Evolutionary conservation across 2,329 filamentous ascomycete species (phyloP), one percentile per base, ranked within the genome.

Genomic region (Colletotrichum lindemuthianum): DNA sequence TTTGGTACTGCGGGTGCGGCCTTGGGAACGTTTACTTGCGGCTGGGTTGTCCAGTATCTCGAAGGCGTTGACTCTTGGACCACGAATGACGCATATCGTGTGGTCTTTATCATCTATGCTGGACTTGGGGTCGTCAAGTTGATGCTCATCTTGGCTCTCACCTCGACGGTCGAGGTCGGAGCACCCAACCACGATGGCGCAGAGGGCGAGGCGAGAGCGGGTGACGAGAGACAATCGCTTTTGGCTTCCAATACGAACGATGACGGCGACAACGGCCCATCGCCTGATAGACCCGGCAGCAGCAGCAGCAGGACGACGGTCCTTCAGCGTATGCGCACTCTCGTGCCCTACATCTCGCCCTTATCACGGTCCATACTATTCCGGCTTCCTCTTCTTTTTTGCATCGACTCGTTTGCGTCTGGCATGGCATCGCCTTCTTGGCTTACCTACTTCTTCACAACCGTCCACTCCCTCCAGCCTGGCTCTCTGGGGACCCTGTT

Each of bases 371-470:
- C 51, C 1, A 67, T 67, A 9, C n/a, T 67, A 9, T 67, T 65
- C 36, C 56, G 65, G 11, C 52, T 67, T 6, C 61, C 65, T 40
- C 33, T 67, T 12, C 37, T 65, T 11, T 67, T 67, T 39, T 59
- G 50, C 48, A 41, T 67, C 51, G 65, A 67, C 56, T 67, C 65
- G 3, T 66, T 67, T 12, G 90, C 89, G 1, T 90, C 88, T 1
- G 91, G 91, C 2, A 83, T 94, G 73, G 89, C 88, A 4, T 86
- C 88, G 24, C 71, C 87, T 81, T 77, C 88, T 69, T 78, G 88
- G 89, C 74, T 86, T 3, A 85, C 84, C 0, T 86, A 79, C 68
- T 88, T 83, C 73, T 88, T 88, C 72, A 79, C 78, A 15, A 79
- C 77, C 1, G 79, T 79, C 11, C 84, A 83, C 68, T 68, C 74